Base-by-base conservation (phyloP, 2,329 filamentous ascomycete species). In the Penicillium sp. region DNA sequence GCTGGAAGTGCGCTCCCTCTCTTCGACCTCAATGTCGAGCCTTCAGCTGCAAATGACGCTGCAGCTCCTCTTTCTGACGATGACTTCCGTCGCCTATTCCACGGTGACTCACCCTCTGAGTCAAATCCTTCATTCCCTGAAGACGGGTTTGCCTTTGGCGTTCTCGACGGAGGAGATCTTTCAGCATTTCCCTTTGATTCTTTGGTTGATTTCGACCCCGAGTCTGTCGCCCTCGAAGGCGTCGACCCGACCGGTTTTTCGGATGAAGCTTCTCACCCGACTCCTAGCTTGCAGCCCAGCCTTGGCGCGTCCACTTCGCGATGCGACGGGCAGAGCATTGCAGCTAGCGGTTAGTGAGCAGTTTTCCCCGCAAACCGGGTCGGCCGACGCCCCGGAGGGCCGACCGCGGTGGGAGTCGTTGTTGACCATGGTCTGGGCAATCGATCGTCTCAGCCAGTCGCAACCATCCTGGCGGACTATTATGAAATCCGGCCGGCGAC, bases 91-190 rank as follows among this genome's bases (percentile, higher is more conserved):
- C 74, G 78, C 74, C 72, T 81, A 71, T 80, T 81, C 77, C 74
- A 82, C 81, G 84, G 82, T 84, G 86, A 85, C 79, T 82, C 83
- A 71, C 82, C 89, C 77, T 77, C 73, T 90, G 82, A 86, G 75
- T 73, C 86, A 86, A 84, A 90, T 91, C 78, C 84, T 86, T 84
- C 84, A 82, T 79, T 90, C 87, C 78, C 88, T 88, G 86, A 90
- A 83, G 84, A 84, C 82, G 84, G 84, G 82, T 82, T 90, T 84
- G 81, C 87, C 84, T 82, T 88, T 90, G 84, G 86, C 78, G 80
- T 87, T 88, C 68, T 78, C 75, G 70, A 76, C 72, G 72, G 72
- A 70, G 75, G 75, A 79, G 75, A 77, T 77, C 70, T 74, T 74
- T 73, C 74, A 69, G 71, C 75, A 75, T 77, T 80, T 79, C 69